These are phyloP conservation scores for Neurospora cerealis DNA, from an alignment of 495 filamentous ascomycete genomes.

Conservation along the genomic window DNA sequence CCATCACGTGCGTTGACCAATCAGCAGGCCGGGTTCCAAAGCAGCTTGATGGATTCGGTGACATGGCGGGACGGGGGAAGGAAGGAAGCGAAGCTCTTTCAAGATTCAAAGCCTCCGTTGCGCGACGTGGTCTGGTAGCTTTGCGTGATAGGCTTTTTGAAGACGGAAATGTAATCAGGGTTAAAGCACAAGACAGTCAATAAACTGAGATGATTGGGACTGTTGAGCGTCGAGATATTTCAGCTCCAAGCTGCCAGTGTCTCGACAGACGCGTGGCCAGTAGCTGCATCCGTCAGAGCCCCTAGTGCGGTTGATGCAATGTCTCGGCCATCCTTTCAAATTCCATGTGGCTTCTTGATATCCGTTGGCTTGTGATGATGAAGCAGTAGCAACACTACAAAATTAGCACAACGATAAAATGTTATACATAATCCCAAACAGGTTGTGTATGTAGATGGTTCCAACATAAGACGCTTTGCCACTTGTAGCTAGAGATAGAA, in stretches of 20 bases:
- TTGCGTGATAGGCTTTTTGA: neutral
- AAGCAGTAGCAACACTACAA: neutral
- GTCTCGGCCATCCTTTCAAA: neutral
- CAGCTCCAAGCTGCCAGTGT: neutral
- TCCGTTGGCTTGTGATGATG: neutral
- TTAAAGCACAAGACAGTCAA: neutral
- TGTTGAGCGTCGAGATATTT: neutral
- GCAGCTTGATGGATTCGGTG: neutral
- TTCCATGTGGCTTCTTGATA: neutral
- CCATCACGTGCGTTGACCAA: neutral
- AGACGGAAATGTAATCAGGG: neutral
- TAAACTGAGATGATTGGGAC: neutral
- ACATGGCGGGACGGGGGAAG: neutral
- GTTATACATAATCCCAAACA: neutral
- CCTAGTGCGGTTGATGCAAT: neutral
- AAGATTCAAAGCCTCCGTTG: neutral
- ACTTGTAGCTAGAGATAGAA: neutral
- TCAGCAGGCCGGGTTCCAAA: neutral
- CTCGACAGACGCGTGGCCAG: neutral
- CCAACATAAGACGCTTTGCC: neutral
- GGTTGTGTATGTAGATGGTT: neutral
- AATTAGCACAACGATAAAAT: neutral
- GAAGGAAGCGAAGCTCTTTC: neutral
- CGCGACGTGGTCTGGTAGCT: neutral
- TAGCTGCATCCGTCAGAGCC: neutral